Percentiles rank a stretch among this genome's conserved stretches.
These are phyloP conservation scores for Letharia lupina DNA, from an alignment of 495 filamentous ascomycete species.

Conservation along the genomic window DNA sequence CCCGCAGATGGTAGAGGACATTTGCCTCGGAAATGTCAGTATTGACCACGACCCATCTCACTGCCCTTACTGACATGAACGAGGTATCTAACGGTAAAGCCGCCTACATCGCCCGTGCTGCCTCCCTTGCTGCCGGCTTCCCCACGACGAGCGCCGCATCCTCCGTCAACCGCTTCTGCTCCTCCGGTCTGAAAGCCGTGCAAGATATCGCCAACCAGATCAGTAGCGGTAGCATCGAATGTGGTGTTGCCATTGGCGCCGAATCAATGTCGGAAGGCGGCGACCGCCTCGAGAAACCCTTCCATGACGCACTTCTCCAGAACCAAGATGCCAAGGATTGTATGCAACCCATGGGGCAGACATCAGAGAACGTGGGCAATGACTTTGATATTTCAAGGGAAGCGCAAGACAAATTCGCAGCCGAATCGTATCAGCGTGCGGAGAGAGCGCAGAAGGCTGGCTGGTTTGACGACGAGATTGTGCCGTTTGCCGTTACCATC, in stretches of 20 bases:
- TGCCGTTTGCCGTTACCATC: slow-evolving; percentile 68
- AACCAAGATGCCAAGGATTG: slow-evolving; percentile 76
- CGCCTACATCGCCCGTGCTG: slow-evolving; percentile 82
- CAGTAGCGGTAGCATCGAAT: slow-evolving; percentile 65
- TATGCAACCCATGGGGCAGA: slow-evolving; percentile 95
- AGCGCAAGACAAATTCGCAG: slow-evolving; percentile 73
- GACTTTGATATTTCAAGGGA: slow-evolving; percentile 82
- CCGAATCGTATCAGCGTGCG: slow-evolving; percentile 76
- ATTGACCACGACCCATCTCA: background rate
- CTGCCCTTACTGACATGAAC: slow-evolving; percentile 20
- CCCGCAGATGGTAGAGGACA: slow-evolving; percentile 79
- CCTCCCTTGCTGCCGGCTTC: slow-evolving; percentile 84
- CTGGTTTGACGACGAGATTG: slow-evolving; percentile 91
- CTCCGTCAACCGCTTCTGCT: slow-evolving; percentile 91
- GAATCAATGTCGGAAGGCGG: slow-evolving; percentile 76
- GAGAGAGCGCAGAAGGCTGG: slow-evolving; percentile 88
- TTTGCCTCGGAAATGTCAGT: slow-evolving; percentile 83
- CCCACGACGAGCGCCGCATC: slow-evolving; percentile 78
- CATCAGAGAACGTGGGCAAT: slow-evolving; percentile 86
- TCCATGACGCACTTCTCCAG: slow-evolving; percentile 67
- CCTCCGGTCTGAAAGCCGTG: slow-evolving; percentile 86
- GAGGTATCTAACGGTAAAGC: slow-evolving; percentile 81
- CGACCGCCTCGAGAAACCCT: slow-evolving; percentile 58
- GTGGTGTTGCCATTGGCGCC: slow-evolving; percentile 80
- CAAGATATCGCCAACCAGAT: slow-evolving; percentile 94